Evolutionary conservation across 176 grass and related monocot genomes (phyloP), one percentile per base, ranked within the genome.

Genomic region (Urochloa ruziziensis): DNA sequence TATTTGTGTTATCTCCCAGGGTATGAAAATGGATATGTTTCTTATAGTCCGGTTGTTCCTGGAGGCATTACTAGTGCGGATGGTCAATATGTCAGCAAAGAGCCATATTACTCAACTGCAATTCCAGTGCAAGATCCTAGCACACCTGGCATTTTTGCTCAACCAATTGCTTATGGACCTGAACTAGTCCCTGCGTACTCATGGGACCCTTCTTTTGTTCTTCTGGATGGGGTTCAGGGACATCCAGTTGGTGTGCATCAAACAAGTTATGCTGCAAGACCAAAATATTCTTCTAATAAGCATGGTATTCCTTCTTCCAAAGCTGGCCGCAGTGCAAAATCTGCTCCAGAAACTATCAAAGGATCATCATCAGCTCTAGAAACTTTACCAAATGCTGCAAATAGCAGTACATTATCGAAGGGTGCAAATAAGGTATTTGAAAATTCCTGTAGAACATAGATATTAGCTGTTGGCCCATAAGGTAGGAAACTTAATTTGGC

Each of bases 171-270:
- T 80, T 97, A 91, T 62, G 88, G 82, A 73, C 70, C 90, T 70
- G 92, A 94, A 79, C 49, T 90, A 80, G 49, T 85, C 69, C 92
- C 92, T 77, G 69, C 80, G 24, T 92, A 89, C 88, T 73, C 90
- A 62, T 89, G 94, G 92, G 90, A 94, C 70, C 92, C 86, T 77
- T 90, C 87, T 80, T 88, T 89, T 77, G 68, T 89, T 75, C 83
- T 91, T 66, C 19, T 88, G 78, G 81, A 97, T 83, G 90, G 88
- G 56, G 75, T 91, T 80, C 92, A 92, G 62, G 92, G 88, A 56
- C 91, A 63, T 84, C 77, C 89, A 62, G 81, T 86, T 88, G 75
- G 74, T 71, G 59, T 46, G 15, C 79, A 89, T 67, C 83, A 87
- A 92, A 77, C 88, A 84, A 86, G 82, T 80, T 90, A 82, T 56